Evolutionary conservation across 2,329 filamentous ascomycete genomes (phyloP), one percentile per base, ranked within the genome.

Genomic region (Aureobasidium namibiae): DNA sequence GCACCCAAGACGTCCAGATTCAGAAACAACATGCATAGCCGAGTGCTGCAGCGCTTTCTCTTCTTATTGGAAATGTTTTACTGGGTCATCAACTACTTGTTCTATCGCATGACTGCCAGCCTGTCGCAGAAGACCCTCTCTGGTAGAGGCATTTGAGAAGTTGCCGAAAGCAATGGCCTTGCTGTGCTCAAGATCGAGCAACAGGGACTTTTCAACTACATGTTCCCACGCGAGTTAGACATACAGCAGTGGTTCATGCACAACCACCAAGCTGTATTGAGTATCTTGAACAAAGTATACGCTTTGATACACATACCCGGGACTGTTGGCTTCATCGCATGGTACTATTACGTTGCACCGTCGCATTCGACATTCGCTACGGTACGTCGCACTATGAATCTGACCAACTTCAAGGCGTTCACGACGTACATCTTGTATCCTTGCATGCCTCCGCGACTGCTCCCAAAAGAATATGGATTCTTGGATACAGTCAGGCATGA

Each of bases 31-130:
- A 69, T 80, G 50, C 84, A 87, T 68, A 85, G 81, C 62, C 77
- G 83, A 26, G 76, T 87, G 59, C 74, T 88, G 61, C 81, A 86
- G 68, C 85, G 84, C 67, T 87, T 84, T 64, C 85, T 86, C 4
- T 88, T 88, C 67, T 70, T 88, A 58, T 78, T 88, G 50, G 85
- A 88, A 70, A 88, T 88, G 83, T 87, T 88, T 69, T 88, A 88
- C 73, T 88, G 85, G 85, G 77, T 80, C 44, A 76, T 88, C 65
- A 87, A 84, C 66, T 81, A 85, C 63, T 75, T 79, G 46, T 84
- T 86, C 67, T 88, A 88, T 72, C 76, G 80, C 38, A 74, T 83
- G 69, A 85, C 83, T 8, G 78, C 80, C 16, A 73, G 78, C 16
- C 69, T 79, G 7, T 78, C 80, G 2, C 75, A 80, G 60, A 69